A percentile compares a stretch with the other conserved stretches of the same genome.
These are phyloP conservation scores for Lolium perenne DNA, from an alignment of 176 grass and related monocot genomes.

Conservation along the genomic window DNA sequence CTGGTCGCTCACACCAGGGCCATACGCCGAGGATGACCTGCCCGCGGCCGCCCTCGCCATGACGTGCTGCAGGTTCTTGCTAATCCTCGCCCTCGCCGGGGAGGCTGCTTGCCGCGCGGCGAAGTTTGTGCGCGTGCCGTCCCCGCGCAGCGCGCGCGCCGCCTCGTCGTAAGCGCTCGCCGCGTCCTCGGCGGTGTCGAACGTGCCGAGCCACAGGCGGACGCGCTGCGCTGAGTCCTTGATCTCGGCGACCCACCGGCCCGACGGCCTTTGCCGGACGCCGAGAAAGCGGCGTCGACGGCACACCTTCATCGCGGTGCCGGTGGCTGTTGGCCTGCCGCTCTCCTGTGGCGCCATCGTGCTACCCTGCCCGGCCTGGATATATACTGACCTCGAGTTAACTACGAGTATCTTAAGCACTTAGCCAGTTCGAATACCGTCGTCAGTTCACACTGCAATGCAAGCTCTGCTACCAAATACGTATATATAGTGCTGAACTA, in stretches of 20 bases:
- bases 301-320: background rate
- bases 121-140: constrained; percentile 70
- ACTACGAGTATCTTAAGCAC: background rate
- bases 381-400: constrained; percentile 26
- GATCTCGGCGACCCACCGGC: constrained; percentile 72
- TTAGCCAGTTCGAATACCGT: background rate
- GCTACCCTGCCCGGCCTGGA: background rate
- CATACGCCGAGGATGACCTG: constrained; percentile 19
- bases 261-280: constrained; percentile 63
- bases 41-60: constrained; percentile 50
- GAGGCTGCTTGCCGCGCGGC: constrained; percentile 5
- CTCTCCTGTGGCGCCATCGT: constrained; percentile 51
- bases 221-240: constrained; percentile 67
- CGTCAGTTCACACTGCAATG: constrained; percentile 5
- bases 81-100: constrained; percentile 45
- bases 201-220: constrained; percentile 86
- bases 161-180: constrained; percentile 81
- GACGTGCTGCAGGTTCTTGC: constrained; percentile 56
- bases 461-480: background rate
- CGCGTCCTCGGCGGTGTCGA: constrained; percentile 74
- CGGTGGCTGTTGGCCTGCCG: constrained; percentile 11
- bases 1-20: constrained; percentile 41
- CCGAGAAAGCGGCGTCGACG: constrained; percentile 53
- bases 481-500: constrained; percentile 38
- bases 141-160: constrained; percentile 54